A percentile compares a stretch with the other conserved stretches of the same genome.
These are phyloP conservation scores for Boletus subparvulus DNA, from an alignment of 768 basidiomycete species.

Conservation along the genomic window DNA sequence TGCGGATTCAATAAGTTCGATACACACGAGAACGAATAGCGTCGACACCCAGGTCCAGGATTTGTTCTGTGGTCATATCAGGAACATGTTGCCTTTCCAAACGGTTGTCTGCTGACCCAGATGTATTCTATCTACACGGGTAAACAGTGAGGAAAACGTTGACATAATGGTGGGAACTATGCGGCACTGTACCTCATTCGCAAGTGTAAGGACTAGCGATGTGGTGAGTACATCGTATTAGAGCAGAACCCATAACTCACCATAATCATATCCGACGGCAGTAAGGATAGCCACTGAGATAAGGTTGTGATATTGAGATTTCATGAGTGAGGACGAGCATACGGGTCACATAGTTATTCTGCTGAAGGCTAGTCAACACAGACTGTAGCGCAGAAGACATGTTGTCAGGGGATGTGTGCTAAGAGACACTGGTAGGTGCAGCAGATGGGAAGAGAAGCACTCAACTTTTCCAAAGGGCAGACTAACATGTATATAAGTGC, in stretches of 20 bases:
- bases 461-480: too few species aligned
- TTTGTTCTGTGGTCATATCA: slow-evolving; percentile 1
- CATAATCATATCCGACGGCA: slow-evolving; percentile 9
- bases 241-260: not conserved
- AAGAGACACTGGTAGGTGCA: too few species aligned
- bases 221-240: not conserved
- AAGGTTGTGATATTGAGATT: too few species aligned
- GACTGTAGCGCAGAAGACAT: not conserved
- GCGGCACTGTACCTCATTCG: slow-evolving; percentile 3
- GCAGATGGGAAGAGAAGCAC: too few species aligned
- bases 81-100: not conserved
- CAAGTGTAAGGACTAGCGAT: slow-evolving; percentile 8
- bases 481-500: too few species aligned
- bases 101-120: not conserved
- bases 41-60: not conserved
- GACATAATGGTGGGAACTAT: not conserved
- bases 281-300: not conserved
- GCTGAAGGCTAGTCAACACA: too few species aligned
- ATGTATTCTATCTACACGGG: not conserved
- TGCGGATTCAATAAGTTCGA: too few species aligned
- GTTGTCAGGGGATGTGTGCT: too few species aligned
- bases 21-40: slow-evolving; percentile 6
- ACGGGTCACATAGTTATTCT: not conserved
- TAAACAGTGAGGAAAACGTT: not conserved
- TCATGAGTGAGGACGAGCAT: not conserved